Evolutionary conservation across 768 basidiomycete species (phyloP), one percentile per base, ranked within the genome.

Genomic region (Lentinula edodes): DNA sequence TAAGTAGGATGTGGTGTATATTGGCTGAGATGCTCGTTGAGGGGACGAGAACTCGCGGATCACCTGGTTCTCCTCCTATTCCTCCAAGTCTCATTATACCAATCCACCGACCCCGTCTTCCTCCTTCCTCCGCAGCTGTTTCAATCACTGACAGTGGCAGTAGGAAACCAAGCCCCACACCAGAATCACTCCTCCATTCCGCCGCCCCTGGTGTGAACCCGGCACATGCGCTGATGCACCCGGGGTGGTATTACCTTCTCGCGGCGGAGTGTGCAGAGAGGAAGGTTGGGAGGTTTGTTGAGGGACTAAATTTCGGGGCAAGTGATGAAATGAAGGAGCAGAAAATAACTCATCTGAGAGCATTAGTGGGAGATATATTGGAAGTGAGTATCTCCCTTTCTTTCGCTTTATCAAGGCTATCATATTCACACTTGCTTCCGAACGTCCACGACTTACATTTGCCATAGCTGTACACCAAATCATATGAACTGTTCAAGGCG

Each of bases 401-500:
- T 36, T n/a, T 35, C 20, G 12, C 10, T 52, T 35, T 28, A 28
- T 28, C 3, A 28, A 28, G 3, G 28, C 28, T 28, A 28, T 28
- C 28, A 28, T 28, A 28, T 28, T 28, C 28, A 28, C 3, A 28
- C 28, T 28, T 28, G 1, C 28, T 28, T 28, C 28, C 28, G 28
- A 28, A 28, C 28, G 2, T 3, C 28, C 28, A 28, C 28, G 28
- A 28, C 28, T 28, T 28, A 28, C 3, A 28, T 48, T 20, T 52
- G 48, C 61, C 12, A 18, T 63, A 95, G 93, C 80, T 99, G 1
- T 95, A 94, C 70, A 97, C 93, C 6, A 94, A 95, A 69, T 81
- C 97, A 1, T 98, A 99, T 73, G 93, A 96, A 66, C 71, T 94
- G 10, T 93, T 97, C 78, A 98, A 96, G 76, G 88, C 85, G 66